Evolutionary conservation across 2,329 filamentous ascomycete genomes (phyloP), one percentile per base, ranked within the genome.

Genomic region (Penicillium sp.): DNA sequence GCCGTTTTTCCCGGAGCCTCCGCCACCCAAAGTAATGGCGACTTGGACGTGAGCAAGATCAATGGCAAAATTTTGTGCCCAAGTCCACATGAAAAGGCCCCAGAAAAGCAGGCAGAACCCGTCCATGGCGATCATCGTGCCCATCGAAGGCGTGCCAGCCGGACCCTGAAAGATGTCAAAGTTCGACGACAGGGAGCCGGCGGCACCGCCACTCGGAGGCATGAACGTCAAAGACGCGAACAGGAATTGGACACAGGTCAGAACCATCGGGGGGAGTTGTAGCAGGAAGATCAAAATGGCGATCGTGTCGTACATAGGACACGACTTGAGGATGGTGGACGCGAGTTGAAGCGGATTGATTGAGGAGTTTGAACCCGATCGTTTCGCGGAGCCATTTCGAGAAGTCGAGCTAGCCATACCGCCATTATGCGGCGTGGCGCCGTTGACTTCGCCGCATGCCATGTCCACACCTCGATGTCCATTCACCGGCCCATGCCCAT

Each of bases 211-310:
- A 66, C 90, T 87, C 19, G 92, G 91, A 50, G 93, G 91, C 65
- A 97, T 92, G 75, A 97, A 96, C 53, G 93, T 97, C 75, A 97
- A 86, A 67, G 93, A 89, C 69, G 94, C 93, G 80, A 97, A 98
- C 68, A 97, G 86, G 75, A 93, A 89, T 79, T 97, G 96, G 72
- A 97, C 92, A 76, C 92, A 84, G 66, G 93, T 94, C 72, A 97
- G 85, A 61, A 94, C 89, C 72, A 94, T 89, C 24, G 93, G 92
- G 33, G 94, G 93, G 10, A 97, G 88, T 76, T 96, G 93, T 79
- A 97, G 91, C 69, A 98, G 87, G 72, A 97, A 91, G 79, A 97
- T 97, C 77, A 98, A 88, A 73, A 98, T 97, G 75, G 94, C 93
- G 79, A 97, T 92, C 64, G 94, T 97, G 81, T 98, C 94, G 81